phyloP scores from a whole-genome alignment of 805 yeast genomes.

The Yarrowia keelungensis region DNA sequence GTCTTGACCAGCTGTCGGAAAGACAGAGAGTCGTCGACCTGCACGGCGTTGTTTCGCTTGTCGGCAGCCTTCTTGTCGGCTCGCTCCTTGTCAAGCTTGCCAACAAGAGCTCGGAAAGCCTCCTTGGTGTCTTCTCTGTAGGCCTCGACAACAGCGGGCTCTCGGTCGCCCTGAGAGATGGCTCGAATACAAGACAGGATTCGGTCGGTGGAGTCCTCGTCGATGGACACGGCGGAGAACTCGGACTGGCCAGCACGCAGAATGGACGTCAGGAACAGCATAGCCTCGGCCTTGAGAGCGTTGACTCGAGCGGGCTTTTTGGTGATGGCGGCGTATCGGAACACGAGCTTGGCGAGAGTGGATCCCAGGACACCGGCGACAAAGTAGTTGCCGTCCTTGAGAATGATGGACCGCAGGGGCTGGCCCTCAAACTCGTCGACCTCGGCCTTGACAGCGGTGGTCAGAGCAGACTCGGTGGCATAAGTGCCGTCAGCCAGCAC shows the following conservation, averaged over 20 bases:
- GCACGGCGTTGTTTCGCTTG: conserved; percentile 68
- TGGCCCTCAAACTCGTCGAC: conserved; percentile 56
- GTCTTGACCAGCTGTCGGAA: conserved; percentile 78
- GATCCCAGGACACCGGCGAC: conserved; percentile 87
- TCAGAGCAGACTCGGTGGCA: conserved; percentile 89
- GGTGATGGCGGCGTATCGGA: conserved; percentile 70
- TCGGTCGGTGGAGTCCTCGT: conserved; percentile 97
- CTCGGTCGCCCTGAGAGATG: conserved; percentile 65
- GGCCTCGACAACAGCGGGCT: conserved; percentile 61
- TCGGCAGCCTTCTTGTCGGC: conserved; percentile 63
- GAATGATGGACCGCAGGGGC: conserved; percentile 79
- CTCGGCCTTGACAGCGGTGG: conserved; percentile 47
- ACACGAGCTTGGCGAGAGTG: conserved; percentile 84
- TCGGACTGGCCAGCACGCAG: conserved; percentile 84
- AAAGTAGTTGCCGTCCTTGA: conserved; percentile 83
- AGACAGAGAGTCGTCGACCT: conserved; percentile 75
- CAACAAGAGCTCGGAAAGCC: conserved; percentile 78
- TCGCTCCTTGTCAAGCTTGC: conserved; percentile 63
- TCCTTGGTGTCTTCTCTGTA: conserved; percentile 87
- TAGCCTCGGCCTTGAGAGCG: conserved; percentile 92
- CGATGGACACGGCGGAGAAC: conserved; percentile 74
- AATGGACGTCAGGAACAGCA: conserved; percentile 89
- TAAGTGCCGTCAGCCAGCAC: conserved; percentile 98
- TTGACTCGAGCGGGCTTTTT: conserved; percentile 63
- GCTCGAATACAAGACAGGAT: conserved; percentile 84